Evolutionary conservation across 352 stramenopile species (phyloP).

Genomic region (Globisporangium spiculum): DNA sequence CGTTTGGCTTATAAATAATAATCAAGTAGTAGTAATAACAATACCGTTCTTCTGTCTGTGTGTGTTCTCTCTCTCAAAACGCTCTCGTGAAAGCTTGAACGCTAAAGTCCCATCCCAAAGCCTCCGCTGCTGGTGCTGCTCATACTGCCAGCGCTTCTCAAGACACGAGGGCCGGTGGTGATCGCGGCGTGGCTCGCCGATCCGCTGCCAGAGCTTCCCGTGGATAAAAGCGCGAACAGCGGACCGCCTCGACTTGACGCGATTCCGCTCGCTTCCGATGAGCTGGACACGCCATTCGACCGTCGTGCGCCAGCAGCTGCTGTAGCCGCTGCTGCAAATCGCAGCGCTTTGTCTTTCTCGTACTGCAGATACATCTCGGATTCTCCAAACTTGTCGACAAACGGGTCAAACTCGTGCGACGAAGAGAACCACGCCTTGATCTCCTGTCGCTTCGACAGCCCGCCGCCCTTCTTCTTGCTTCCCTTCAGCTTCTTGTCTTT

Average conservation of each 20-base stretch:
- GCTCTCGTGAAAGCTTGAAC: neutral
- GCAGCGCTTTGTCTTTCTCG: conserved; percentile 27
- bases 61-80: conserved; percentile 1
- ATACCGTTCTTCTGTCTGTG: conserved; percentile 2
- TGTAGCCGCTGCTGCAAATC: conserved; percentile 3
- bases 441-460: conserved; percentile 74
- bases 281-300: neutral
- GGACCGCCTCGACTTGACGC: conserved; percentile 11
- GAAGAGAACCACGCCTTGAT: conserved; percentile 86
- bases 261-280: conserved; percentile 11
- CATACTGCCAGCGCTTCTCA: conserved; percentile 66
- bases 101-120: conserved; percentile 3
- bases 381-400: conserved; percentile 69
- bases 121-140: conserved; percentile 47
- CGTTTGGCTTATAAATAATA: conserved; percentile 53
- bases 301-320: conserved; percentile 5
- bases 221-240: conserved; percentile 33
- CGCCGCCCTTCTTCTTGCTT: conserved; percentile 43
- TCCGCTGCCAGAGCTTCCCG: conserved; percentile 34
- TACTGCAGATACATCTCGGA: conserved; percentile 47
- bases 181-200: conserved; percentile 18
- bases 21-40: conserved; percentile 7
- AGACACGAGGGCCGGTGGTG: conserved; percentile 27
- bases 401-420: conserved; percentile 78
- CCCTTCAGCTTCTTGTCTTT: conserved; percentile 53